Evolutionary conservation across 352 stramenopile genomes (phyloP), one percentile per base, ranked within the genome.

Genomic region (Globisporangium takayamanum): DNA sequence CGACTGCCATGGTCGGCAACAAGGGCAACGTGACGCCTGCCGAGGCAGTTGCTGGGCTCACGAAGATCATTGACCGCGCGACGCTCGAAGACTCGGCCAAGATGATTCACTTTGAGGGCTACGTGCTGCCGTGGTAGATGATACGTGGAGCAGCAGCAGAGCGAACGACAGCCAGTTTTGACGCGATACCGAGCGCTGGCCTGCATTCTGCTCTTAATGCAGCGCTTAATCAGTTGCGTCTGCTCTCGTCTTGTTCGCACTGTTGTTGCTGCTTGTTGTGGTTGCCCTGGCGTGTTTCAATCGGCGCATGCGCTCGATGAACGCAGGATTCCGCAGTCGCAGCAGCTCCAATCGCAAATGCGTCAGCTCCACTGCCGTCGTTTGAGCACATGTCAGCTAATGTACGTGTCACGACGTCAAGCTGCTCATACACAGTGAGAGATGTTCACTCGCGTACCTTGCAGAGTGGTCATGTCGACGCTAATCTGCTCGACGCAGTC

Each of bases 1-100:
- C 72, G 42, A 90, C 78, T 16, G 77, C 72, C 18, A 88, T 89
- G 61, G 71, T 78, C 16, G 63, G 65, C 26, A 74, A 76, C 66
- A 69, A 60, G 37, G 78, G 78, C 52, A 58, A 63, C 37, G 64
- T 88, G 25, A 71, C 59, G 22, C 57, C 73, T 1, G 64, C 63
- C 11, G 69, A 87, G 45, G 87, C 76, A 52, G 79, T 83, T 22
- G 68, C 41, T 3, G 64, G 71, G 12, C 54, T 91, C 57, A 71
- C 74, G 50, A 73, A 71, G 54, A 76, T 88, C 58, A 77, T 91
- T 28, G 69, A 71, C 2, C 67, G 70, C 22, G 76, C 74, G 26
- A 82, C 70, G 28, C 57, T 84, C 22, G 73, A 73, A 18, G 76
- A 91, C 55, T 70, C 70, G 28, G 67, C 74, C 63, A 66, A 77